Evolutionary conservation across 1,284 basidiomycete species (phyloP).

Genomic region (Heterobasidion annosum): DNA sequence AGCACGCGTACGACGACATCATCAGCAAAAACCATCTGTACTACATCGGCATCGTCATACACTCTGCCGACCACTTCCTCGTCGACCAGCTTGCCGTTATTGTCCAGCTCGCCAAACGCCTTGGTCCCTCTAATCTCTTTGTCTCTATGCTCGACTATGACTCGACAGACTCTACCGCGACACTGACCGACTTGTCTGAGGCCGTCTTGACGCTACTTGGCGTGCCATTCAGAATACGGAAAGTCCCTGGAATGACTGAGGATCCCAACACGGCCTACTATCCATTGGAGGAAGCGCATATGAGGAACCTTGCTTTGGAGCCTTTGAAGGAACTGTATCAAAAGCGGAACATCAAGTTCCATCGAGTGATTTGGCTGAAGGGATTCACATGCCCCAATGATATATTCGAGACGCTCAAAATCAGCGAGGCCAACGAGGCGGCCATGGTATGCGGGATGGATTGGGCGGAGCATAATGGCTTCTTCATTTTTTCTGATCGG

Average conservation of each 20-base stretch:
- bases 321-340: conserved; percentile 78
- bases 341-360: conserved; percentile 74
- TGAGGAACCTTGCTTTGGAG: conserved; percentile 84
- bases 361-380: conserved; percentile 91
- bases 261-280: conserved; percentile 86
- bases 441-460: conserved; percentile 98
- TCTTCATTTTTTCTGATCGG: conserved; percentile 96
- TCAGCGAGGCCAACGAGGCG: conserved; percentile 82
- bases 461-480: conserved; percentile 93
- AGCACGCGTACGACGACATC: conserved; percentile 84
- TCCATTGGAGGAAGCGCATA: conserved; percentile 87
- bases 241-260: conserved; percentile 81
- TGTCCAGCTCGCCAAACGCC: conserved; percentile 82
- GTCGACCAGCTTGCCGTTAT: conserved; percentile 95
- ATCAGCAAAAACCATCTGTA: conserved; percentile 77
- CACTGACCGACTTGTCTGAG: conserved; percentile 86
- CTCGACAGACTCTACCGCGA: conserved; percentile 87
- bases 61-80: conserved; percentile 95
- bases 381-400: conserved; percentile 97
- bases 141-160: conserved; percentile 95
- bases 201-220: conserved; percentile 86
- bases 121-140: conserved; percentile 83
- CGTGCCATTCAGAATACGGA: conserved; percentile 82
- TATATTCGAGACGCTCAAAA: conserved; percentile 87
- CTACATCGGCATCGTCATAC: conserved; percentile 88